Evolutionary conservation across 352 stramenopile genomes (phyloP), one percentile per base, ranked within the genome.

Genomic region (Phytophthora meadii): DNA sequence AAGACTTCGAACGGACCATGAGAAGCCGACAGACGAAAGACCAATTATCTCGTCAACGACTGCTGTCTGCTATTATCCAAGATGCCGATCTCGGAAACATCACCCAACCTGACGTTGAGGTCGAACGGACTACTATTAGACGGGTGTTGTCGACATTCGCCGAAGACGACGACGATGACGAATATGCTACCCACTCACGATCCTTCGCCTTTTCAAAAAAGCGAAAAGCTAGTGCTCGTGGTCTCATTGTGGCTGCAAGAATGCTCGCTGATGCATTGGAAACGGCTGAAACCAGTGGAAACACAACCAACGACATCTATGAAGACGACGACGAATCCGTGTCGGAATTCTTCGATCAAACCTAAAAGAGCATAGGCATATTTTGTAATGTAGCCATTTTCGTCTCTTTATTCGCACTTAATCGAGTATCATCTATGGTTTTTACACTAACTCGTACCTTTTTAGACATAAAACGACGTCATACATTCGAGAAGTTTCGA

Each of bases 51-150:
- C 72, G 81, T 0, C 70, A 88, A 22, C 74, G 84, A 24, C 69
- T 89, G 36, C 56, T 89, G 22, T 82, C 84, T 15, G 69, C 81
- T 9, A 74, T 88, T 19, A 77, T 89, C 6, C 78, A 88, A 34
- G 81, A 89, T 25, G 72, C 72, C 27, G 74, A 89, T 28, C 51
- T 77, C 15, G 58, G 68, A 12, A 74, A 54, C n/a, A 62, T 71
- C 10, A 61, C 75, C 9, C 51, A 76, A 15, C 8, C 40, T 2
- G 41, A 58, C 14, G 68, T 24, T 36, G 56, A 77, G 6, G 17
- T 37, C 2, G 71, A 86, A 15, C 71, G 72, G 6, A 69, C 54
- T 1, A 64, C 65, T 5, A 65, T 86, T 44, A 61, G 68, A 14
- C 57, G 58, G 4, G 71, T 74, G 14, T 59, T 89, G 36, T 65